Base-by-base conservation (phyloP, 257 asterid genomes). In the Ballota nigra region DNA sequence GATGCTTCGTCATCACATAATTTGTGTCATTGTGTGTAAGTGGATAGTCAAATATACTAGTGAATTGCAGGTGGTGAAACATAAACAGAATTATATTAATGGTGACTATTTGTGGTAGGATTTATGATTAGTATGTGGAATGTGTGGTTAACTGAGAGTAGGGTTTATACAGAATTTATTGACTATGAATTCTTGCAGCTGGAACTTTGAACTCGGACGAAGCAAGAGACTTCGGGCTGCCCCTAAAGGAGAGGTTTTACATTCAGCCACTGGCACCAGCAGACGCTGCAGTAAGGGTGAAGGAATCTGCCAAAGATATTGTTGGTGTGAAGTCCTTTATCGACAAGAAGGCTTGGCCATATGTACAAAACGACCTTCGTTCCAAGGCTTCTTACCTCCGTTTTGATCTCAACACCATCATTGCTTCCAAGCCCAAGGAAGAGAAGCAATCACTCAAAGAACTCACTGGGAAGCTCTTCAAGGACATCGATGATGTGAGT, bases 331-430 rank as follows among this genome's bases (percentile, higher is more conserved):
- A 92, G 78, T 36, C 72, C 0, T 61, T 73, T 16, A 95, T 95
- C 36, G 91, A 87, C 36, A 92, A 89, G 83, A 89, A 95, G 85
- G 97, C 98, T 2, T 95, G 98, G 99, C 96, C 98, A 0, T 95
- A 92, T 15, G 97, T 95, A 57, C 95, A 84, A 40, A 85, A 79
- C 43, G 98, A 92, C 83, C 97, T 92, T 18, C 98, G 99, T 47
- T 65, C 75, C 0, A 88, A 45, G 83, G 96, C 97, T 1, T 76
- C 49, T 6, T 92, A 82, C 69, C 96, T 95, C 66, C 92, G 98
- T 47, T 95, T n/a, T 24, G 98, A 95, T 68, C 97, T 95, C 88
- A 92, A 89, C 80, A 92, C 96, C 60, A 65, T 92, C 68, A 92
- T 95, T 33, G 26, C 96, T 3, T 78, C 99, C 47, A 95, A 89